Evolutionary conservation across 1,284 basidiomycete species (phyloP), one percentile per base, ranked within the genome.

Genomic region (Naganishia albida): DNA sequence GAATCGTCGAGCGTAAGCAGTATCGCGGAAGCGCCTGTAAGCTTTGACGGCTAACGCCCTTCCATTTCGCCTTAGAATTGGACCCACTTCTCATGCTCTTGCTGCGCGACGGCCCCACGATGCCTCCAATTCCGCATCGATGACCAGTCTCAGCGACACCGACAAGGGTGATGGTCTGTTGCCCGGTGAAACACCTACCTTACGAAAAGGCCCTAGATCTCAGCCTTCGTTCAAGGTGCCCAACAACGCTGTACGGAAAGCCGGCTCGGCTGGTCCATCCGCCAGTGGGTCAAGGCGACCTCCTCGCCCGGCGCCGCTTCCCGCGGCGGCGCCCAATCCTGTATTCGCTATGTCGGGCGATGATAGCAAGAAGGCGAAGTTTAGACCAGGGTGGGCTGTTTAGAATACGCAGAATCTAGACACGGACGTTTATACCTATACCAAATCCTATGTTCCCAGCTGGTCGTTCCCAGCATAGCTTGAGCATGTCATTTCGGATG

Each of bases 341-440:
- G 46, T 46, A 13, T 60, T 60, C 26, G 57, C 57, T 16, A 50
- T 39, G n/a, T 40, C 34, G 3, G 48, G 38, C 12, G 44, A 60
- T 26, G 51, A 53, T 16, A 30, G 26, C 18, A 60, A 48, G 38
- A 60, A 60, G 16, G 57, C 46, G 16, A 60, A 60, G 20, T 60
- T 60, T 26, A 49, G 57, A 40, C 57, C 57, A 12, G 57, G 57
- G 50, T 60, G 57, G 57, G 57, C 57, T 39, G 57, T 60, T 1
- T 60, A 42, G 25, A 39, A 1, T 23, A 20, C 46, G 18, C 8
- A 7, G 42, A 20, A 7, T 23, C 18, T 38, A 12, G 16, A 28
- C 16, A 44, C 44, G 40, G 42, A 56, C 26, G 12, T 42, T 52
- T 28, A 30, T n/a, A 40, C 18, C 23, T 56, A 44, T 23, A 28